phyloP scores from a whole-genome alignment of 2,329 filamentous ascomycete genomes.

The Aureobasidium sp. region DNA sequence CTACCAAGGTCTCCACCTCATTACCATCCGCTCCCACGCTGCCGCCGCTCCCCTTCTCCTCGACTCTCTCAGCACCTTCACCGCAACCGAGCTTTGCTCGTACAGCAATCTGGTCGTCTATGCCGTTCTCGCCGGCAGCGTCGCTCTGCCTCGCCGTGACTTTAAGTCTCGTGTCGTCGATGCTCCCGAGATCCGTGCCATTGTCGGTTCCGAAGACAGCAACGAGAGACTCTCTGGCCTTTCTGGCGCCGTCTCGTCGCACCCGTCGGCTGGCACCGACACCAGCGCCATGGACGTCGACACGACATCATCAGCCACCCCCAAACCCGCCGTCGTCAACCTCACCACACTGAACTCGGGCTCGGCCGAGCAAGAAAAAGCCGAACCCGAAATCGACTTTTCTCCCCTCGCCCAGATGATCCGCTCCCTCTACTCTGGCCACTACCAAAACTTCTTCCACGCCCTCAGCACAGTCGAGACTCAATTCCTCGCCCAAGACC shows the following conservation, averaged over 20 bases:
- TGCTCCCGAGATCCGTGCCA: constrained; percentile 95
- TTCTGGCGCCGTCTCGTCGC: constrained; percentile 71
- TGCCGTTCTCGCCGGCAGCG: constrained; percentile 86
- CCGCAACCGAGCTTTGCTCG: constrained; percentile 95
- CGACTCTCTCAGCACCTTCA: constrained; percentile 96
- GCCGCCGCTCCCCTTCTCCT: constrained; percentile 84
- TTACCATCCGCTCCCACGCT: constrained; percentile 87
- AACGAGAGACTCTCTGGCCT: constrained; percentile 83
- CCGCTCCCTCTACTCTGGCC: constrained; percentile 83
- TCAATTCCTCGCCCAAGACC: constrained; percentile 86
- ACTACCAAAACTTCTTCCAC: constrained; percentile 90
- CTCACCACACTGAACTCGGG: constrained; percentile 69
- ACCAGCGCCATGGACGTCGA: constrained; percentile 45
- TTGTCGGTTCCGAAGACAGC: constrained; percentile 66
- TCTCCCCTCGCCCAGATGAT: constrained; percentile 80
- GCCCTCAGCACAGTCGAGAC: constrained; percentile 86
- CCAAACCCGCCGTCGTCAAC: constrained; percentile 69
- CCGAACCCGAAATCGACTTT: constrained; percentile 82
- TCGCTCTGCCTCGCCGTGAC: constrained; percentile 91
- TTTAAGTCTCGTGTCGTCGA: constrained; percentile 99
- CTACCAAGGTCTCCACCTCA: constrained; percentile 88
- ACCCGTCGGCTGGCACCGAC: constrained; percentile 69
- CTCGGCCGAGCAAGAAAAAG: constrained; percentile 63
- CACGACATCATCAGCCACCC: constrained; percentile 39
- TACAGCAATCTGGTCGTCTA: constrained; percentile 94